phyloP scores from a whole-genome alignment of 495 filamentous ascomycete species.

The Cercophora samala region DNA sequence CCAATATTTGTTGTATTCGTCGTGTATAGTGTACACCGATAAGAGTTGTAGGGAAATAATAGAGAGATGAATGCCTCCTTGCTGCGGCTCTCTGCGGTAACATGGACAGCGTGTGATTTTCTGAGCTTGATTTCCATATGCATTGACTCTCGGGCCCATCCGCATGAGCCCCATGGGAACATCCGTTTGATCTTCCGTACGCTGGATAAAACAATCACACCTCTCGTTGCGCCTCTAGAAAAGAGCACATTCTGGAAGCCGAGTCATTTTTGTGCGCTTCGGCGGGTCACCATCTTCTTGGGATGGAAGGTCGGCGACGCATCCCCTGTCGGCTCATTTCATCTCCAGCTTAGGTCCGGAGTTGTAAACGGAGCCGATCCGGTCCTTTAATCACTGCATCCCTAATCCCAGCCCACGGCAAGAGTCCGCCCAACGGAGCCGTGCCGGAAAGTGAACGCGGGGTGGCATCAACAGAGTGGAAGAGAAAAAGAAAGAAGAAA shows the following conservation, averaged over 20 bases:
- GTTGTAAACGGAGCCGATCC: slow-evolving; percentile 9
- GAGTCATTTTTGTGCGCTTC: slow-evolving; percentile 19
- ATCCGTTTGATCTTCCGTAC: slow-evolving; percentile 25
- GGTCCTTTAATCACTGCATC: slow-evolving; percentile 11
- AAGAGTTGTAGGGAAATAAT: background rate
- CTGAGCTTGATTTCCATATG: background rate
- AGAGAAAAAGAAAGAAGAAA: background rate
- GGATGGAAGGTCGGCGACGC: background rate
- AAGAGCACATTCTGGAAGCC: slow-evolving; percentile 17
- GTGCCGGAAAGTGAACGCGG: background rate
- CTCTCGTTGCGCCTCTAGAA: background rate
- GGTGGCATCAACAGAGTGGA: background rate
- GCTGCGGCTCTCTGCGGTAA: background rate
- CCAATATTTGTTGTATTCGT: background rate
- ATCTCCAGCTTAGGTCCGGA: slow-evolving; percentile 1
- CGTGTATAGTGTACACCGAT: background rate
- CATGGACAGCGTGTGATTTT: background rate
- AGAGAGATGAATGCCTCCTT: background rate
- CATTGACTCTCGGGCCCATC: slow-evolving; percentile 11
- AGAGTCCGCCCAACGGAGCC: background rate
- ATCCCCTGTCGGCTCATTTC: slow-evolving; percentile 12
- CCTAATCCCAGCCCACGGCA: background rate
- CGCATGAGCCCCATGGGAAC: slow-evolving; percentile 7
- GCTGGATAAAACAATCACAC: slow-evolving; percentile 21
- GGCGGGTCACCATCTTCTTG: background rate